These are phyloP conservation scores for Rhodotorula sp. DNA, from an alignment of 1,284 basidiomycete genomes.

Conservation along the genomic window DNA sequence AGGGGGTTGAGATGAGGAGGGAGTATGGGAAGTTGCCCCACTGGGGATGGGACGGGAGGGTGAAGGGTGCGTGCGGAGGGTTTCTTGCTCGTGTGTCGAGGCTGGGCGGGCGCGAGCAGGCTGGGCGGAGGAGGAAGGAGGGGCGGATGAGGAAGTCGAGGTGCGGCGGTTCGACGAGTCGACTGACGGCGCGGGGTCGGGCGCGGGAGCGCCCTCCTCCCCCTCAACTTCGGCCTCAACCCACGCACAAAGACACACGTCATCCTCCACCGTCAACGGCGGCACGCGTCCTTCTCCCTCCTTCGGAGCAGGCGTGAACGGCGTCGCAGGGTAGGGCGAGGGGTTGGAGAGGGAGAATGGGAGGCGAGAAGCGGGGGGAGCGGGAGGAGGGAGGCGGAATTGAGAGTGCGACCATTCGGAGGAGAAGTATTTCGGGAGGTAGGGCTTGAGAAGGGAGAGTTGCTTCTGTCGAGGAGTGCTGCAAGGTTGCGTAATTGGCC, in stretches of 20 bases:
- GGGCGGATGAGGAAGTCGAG: background rate
- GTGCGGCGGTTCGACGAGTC: background rate
- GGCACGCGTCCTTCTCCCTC: background rate
- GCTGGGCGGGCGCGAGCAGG: background rate
- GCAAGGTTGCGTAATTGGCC: background rate
- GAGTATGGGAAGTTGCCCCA: background rate
- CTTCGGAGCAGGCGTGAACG: background rate
- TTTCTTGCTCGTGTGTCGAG: too few species aligned
- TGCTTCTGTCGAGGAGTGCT: constrained; percentile 35
- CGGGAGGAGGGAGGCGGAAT: constrained; percentile 72
- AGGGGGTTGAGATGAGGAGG: background rate
- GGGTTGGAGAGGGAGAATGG: constrained; percentile 26
- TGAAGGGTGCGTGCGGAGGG: background rate
- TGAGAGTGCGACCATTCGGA: constrained; percentile 92
- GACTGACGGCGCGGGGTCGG: background rate
- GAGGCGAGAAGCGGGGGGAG: constrained; percentile 46
- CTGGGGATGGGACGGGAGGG: background rate
- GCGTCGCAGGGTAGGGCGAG: background rate
- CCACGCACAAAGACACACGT: constrained; percentile 41
- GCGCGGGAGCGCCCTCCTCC: background rate
- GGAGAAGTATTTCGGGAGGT: constrained; percentile 83
- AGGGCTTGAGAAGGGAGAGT: constrained; percentile 45
- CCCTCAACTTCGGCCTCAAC: constrained; percentile 23
- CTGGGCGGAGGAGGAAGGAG: background rate
- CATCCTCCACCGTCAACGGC: constrained; percentile 39